A percentile compares a stretch with the other conserved stretches of the same genome.
These are phyloP conservation scores for Talaromyces albobiverticillius DNA, from an alignment of 2,329 filamentous ascomycete genomes.

Conservation along the genomic window DNA sequence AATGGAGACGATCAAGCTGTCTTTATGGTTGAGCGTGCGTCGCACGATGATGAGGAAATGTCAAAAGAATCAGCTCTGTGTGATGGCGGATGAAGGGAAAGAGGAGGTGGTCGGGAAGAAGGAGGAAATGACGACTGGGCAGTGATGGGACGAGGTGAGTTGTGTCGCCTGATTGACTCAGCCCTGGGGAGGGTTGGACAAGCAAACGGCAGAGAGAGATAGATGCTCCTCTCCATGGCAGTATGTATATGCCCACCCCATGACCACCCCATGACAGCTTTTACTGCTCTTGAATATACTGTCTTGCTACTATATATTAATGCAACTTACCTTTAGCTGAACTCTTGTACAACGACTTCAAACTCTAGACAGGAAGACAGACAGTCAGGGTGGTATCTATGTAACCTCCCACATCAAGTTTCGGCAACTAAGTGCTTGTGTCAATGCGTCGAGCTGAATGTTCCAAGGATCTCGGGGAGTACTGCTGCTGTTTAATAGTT, in stretches of 20 bases:
- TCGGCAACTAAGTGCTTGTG: too few species aligned
- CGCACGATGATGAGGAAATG: background rate
- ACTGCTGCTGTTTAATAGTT: too few species aligned
- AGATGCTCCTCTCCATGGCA: too few species aligned
- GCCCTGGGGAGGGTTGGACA: background rate
- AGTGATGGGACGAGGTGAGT: too few species aligned
- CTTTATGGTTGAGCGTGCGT: background rate
- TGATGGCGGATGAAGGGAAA: too few species aligned
- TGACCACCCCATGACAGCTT: background rate
- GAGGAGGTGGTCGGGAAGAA: background rate
- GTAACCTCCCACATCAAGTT: too few species aligned
- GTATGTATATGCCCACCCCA: too few species aligned
- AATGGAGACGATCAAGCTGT: background rate
- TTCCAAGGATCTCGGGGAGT: too few species aligned
- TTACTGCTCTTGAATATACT: too few species aligned
- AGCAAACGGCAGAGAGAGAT: too few species aligned
- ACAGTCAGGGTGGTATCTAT: background rate
- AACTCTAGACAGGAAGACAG: background rate
- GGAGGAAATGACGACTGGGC: background rate
- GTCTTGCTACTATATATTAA: too few species aligned
- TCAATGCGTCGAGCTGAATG: too few species aligned
- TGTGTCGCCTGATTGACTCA: background rate
- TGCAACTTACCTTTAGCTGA: background rate
- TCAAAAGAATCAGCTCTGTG: background rate
- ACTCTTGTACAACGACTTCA: background rate